Conservation (phyloP, 176 grass and related monocot species). For the Rhynchospora breviuscula region DNA sequence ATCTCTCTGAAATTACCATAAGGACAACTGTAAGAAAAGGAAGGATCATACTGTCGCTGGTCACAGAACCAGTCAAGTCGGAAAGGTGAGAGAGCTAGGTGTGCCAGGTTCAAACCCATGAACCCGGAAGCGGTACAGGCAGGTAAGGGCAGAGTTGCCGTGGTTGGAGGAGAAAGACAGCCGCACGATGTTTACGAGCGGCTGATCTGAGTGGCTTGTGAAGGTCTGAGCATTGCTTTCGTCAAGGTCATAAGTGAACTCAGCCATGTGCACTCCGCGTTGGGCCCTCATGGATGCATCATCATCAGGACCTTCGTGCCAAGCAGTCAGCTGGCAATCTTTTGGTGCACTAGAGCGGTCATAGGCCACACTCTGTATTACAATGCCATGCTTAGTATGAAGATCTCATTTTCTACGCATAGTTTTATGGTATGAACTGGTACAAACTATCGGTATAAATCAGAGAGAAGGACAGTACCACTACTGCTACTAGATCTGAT, state of each 20-base stretch:
- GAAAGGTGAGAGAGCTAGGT: not conserved
- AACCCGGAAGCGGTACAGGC: constrained; percentile 92
- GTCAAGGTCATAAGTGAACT: constrained; percentile 65
- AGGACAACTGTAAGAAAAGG: not conserved
- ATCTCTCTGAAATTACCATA: not conserved
- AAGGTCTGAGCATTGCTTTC: constrained; percentile 79
- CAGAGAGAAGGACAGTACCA: not conserved
- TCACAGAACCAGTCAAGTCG: constrained; percentile 7
- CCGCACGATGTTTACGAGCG: constrained; percentile 47
- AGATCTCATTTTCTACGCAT: not conserved
- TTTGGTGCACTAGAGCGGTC: constrained; percentile 77
- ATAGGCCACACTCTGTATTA: constrained; percentile 78
- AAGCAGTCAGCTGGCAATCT: constrained; percentile 56
- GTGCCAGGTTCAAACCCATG: constrained; percentile 57
- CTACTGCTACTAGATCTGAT: not conserved
- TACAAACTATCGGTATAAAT: not conserved
- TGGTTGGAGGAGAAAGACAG: constrained; percentile 72
- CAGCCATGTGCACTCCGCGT: constrained; percentile 22
- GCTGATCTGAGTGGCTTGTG: not conserved
- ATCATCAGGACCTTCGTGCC: constrained; percentile 42
- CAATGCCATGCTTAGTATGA: constrained; percentile 8
- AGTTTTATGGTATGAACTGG: not conserved
- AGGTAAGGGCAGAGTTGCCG: constrained; percentile 50
- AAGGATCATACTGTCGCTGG: not conserved
- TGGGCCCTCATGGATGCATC: constrained; percentile 4